Conservation (phyloP, 768 basidiomycete genomes). For the Roridomyces roridus region DNA sequence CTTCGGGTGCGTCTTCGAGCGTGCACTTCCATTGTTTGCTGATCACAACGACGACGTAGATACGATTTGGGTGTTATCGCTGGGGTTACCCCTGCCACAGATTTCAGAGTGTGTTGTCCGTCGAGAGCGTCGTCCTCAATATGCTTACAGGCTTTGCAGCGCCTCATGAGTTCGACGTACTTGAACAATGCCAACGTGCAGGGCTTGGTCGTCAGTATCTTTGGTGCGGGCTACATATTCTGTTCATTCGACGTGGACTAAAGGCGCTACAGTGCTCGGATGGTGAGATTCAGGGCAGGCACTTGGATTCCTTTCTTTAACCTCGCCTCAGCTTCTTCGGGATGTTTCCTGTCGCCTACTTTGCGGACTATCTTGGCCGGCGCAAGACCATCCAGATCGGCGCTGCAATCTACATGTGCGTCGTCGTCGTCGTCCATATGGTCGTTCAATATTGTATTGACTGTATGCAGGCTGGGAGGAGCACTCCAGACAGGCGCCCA, state of each 20-base stretch:
- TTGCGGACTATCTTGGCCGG: constrained; percentile 45
- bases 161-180: constrained; percentile 40
- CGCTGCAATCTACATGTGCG: constrained; percentile 45
- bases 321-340: constrained; percentile 42
- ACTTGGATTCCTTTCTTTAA: background rate
- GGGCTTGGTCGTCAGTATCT: constrained; percentile 49
- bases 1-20: constrained; percentile 37
- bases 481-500: constrained; percentile 52
- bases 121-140: background rate
- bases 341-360: constrained; percentile 49
- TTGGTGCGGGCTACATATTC: constrained; percentile 33
- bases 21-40: background rate
- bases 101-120: constrained; percentile 38
- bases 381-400: constrained; percentile 48
- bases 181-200: constrained; percentile 41
- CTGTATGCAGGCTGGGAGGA: constrained; percentile 53
- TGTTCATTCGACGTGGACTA: background rate
- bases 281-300: constrained; percentile 36
- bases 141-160: constrained; percentile 20
- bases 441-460: no score
- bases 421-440: constrained; percentile 6
- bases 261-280: constrained; percentile 38
- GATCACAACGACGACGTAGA: constrained; percentile 8
- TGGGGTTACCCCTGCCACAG: constrained; percentile 45
- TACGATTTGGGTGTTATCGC: constrained; percentile 61